Percentiles rank a stretch among this genome's conserved stretches.
phyloP scores from a whole-genome alignment of 306 rosid genomes.

The Gastrolobium villosum region DNA sequence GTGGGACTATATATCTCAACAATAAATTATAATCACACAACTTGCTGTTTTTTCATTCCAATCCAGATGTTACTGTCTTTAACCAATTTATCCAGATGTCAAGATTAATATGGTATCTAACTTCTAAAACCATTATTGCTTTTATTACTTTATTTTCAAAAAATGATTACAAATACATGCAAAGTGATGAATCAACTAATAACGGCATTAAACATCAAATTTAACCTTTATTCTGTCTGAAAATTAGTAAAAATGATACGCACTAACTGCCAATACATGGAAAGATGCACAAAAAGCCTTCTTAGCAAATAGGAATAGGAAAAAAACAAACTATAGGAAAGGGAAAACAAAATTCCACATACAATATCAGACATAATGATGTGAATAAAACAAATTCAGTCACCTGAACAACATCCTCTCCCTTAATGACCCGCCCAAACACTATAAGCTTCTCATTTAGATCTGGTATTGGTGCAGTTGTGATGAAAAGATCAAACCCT shows the following conservation, averaged over 20 bases:
- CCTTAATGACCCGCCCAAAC: conserved; percentile 87
- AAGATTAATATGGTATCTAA: not conserved
- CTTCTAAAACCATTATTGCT: not conserved
- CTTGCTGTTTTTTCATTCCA: not conserved
- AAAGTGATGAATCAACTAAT: conserved; percentile 12
- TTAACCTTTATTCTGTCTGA: not conserved
- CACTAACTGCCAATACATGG: not conserved
- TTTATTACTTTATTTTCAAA: not conserved
- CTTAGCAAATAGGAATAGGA: not conserved
- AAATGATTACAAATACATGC: not conserved
- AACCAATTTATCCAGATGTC: not conserved
- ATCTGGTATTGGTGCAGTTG: conserved; percentile 95
- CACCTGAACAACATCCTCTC: conserved; percentile 96
- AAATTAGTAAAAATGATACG: not conserved
- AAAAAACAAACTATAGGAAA: not conserved
- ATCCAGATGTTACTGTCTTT: not conserved
- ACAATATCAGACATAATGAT: not conserved
- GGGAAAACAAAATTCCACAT: conserved; percentile 1
- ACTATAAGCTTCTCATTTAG: conserved; percentile 79
- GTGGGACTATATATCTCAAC: no score
- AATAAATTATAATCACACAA: not conserved
- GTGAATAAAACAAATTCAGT: conserved; percentile 15
- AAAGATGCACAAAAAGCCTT: not conserved
- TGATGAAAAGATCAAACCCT: conserved; percentile 87
- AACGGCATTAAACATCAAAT: not conserved